A percentile compares a stretch with the other conserved stretches of the same genome.
Conservation (phyloP, 805 yeast genomes). For the Danielozyma ontarioensis region DNA sequence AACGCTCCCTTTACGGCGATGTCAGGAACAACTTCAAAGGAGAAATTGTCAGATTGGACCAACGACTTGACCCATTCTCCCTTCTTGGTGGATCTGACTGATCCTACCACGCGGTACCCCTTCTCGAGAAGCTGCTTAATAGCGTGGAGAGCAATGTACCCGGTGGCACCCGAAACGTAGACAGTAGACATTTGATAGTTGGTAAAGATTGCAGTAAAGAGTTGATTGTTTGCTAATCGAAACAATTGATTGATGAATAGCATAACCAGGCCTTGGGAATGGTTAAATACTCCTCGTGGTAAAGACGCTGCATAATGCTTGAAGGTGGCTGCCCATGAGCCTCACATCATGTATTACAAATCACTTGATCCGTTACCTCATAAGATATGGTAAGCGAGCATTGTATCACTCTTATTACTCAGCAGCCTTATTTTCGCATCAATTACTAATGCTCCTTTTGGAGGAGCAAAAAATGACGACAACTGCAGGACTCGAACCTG, state of each 20-base stretch:
- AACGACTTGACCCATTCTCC: constrained; percentile 8
- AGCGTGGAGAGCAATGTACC: constrained; percentile 25
- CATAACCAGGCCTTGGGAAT: too few relatives aligned
- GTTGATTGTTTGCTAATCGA: too few relatives aligned
- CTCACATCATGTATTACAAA: constrained; percentile 5
- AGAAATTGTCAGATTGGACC: constrained; percentile 11
- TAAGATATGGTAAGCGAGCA: too few relatives aligned
- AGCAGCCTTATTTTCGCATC: too few relatives aligned
- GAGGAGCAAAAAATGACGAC: constrained; percentile 50
- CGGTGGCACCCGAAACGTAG: constrained; percentile 29
- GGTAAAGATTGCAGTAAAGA: too few relatives aligned
- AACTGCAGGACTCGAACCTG: constrained; percentile 73
- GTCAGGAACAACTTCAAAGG: constrained; percentile 18
- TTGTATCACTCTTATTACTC: too few relatives aligned
- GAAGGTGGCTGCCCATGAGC: constrained; percentile 1
- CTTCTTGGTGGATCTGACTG: constrained; percentile 19
- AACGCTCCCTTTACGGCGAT: constrained; percentile 19
- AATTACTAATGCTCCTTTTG: too few relatives aligned
- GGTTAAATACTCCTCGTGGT: too few relatives aligned
- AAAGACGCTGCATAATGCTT: too few relatives aligned
- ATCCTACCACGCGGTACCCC: constrained; percentile 20
- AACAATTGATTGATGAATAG: too few relatives aligned
- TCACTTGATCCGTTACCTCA: constrained; percentile 32
- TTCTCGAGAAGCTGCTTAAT: constrained; percentile 15
- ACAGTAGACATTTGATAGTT: constrained; percentile 13